These are phyloP conservation scores for Hypoxylon sp. DNA, from an alignment of 2,329 filamentous ascomycete species.

Conservation along the genomic window DNA sequence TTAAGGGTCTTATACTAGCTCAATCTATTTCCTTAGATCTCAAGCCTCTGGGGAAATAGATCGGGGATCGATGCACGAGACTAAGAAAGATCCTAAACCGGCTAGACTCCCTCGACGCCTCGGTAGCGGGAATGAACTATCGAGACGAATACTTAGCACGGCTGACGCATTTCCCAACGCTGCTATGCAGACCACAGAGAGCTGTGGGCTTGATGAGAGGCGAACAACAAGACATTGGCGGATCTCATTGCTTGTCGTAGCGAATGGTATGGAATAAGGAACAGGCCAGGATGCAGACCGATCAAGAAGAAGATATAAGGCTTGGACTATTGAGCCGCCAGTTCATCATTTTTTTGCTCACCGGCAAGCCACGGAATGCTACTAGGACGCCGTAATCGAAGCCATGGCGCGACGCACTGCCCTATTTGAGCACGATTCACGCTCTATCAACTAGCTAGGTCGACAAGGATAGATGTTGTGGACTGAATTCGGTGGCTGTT, in stretches of 20 bases:
- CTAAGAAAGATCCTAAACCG: neutral
- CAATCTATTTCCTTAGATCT: neutral
- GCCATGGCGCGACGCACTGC: neutral
- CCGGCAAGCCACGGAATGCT: neutral
- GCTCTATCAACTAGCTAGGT: neutral
- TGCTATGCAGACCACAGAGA: neutral
- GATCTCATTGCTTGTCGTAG: neutral
- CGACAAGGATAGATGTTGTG: neutral
- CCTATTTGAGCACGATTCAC: neutral
- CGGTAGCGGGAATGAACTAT: neutral
- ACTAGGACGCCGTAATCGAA: neutral
- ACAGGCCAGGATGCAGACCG: neutral
- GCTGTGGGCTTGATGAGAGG: neutral
- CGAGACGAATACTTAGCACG: neutral
- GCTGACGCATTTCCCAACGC: neutral
- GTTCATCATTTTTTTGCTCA: neutral
- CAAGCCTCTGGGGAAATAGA: slow-evolving; percentile 2
- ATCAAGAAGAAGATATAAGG: neutral
- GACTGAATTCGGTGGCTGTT: neutral
- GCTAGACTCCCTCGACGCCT: neutral
- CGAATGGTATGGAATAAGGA: neutral
- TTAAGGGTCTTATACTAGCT: neutral
- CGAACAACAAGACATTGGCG: neutral
- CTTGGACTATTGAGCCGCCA: neutral
- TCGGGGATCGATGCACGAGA: neutral